phyloP scores from a whole-genome alignment of 169 alveolate species.

The Ichthyophthirius multifiliis region DNA sequence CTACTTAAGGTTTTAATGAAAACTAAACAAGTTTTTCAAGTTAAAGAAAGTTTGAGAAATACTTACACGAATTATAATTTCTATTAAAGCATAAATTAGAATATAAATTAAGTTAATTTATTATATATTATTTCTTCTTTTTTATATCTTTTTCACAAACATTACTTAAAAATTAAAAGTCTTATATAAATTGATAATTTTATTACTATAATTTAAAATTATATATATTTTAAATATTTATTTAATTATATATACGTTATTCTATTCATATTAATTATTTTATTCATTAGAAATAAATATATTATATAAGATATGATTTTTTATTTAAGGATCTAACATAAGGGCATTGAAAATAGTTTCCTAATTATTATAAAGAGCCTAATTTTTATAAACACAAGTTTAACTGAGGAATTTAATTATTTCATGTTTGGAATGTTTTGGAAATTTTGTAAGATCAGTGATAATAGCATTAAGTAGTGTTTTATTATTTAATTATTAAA shows the following conservation, averaged over 20 bases:
- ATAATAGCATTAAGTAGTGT: background rate
- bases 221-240: background rate
- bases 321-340: background rate
- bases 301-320: background rate
- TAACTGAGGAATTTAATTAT: background rate
- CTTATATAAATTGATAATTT: background rate
- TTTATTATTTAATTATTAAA: background rate
- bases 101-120: conserved; percentile 16
- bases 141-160: background rate
- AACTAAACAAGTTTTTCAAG: background rate
- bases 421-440: background rate
- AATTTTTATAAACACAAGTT: background rate
- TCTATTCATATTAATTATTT: background rate
- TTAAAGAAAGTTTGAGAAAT: conserved; percentile 19
- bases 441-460: background rate
- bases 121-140: background rate
- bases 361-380: background rate
- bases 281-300: background rate
- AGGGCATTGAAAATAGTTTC: background rate
- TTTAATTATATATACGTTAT: background rate
- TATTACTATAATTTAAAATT: background rate
- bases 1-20: background rate
- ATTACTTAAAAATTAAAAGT: background rate
- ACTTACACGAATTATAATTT: conserved; percentile 30
- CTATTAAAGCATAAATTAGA: conserved; percentile 22